These are phyloP conservation scores for Bimuria novae-zelandiae DNA, from an alignment of 2,329 filamentous ascomycete species.

Conservation along the genomic window DNA sequence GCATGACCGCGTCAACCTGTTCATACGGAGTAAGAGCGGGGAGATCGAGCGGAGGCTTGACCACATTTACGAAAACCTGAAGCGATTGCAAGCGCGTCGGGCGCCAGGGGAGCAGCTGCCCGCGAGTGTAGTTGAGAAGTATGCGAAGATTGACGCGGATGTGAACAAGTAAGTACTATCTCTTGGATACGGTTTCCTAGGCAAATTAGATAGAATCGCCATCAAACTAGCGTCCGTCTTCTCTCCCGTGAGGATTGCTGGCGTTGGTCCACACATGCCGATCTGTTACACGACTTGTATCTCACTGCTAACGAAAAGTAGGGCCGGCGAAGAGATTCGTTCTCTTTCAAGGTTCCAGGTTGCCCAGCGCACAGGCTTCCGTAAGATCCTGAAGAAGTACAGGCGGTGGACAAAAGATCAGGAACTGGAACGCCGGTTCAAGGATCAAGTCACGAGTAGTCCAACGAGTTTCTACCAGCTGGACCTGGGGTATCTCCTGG, in stretches of 20 bases:
- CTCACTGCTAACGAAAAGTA: conserved; percentile 31
- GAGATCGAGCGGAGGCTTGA: conserved; percentile 72
- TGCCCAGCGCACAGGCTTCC: conserved; percentile 76
- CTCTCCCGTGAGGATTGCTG: no score
- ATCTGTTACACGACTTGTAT: no score
- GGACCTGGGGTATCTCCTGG: conserved; percentile 61
- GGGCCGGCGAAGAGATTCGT: conserved; percentile 72
- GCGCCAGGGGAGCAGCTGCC: conserved; percentile 37
- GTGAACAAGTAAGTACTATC: conserved; percentile 47
- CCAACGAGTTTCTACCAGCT: conserved; percentile 73
- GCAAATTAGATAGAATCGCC: no score
- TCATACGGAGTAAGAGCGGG: conserved; percentile 78
- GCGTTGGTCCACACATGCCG: not conserved
- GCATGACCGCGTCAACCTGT: conserved; percentile 77
- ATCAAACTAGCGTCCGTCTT: no score
- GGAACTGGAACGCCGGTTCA: conserved; percentile 67
- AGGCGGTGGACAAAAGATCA: conserved; percentile 82
- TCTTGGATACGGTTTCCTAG: no score
- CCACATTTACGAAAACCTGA: conserved; percentile 47
- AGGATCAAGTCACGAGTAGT: conserved; percentile 65
- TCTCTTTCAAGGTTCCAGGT: conserved; percentile 72
- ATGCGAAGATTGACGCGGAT: conserved; percentile 57
- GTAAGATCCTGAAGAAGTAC: conserved; percentile 86
- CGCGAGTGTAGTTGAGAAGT: conserved; percentile 54
- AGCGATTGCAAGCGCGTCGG: conserved; percentile 34